These are phyloP conservation scores for Hygrophoropsis aurantiaca DNA, from an alignment of 768 basidiomycete species.

Conservation along the genomic window DNA sequence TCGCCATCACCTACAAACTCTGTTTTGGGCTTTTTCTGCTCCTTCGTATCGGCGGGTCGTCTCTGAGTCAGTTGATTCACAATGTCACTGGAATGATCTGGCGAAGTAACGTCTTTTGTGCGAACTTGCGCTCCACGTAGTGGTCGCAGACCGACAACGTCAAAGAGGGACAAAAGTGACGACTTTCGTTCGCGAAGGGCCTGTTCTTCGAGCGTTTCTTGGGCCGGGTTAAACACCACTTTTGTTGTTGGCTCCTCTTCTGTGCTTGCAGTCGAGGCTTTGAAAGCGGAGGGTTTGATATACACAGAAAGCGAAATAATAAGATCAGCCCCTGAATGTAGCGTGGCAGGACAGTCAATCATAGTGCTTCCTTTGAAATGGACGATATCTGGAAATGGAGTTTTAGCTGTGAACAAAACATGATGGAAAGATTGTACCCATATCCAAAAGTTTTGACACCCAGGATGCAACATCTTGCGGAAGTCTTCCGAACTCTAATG, in stretches of 20 bases:
- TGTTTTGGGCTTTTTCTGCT: constrained; percentile 45
- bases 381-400: constrained; percentile 47
- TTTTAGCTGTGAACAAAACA: neutral
- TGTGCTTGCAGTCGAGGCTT: constrained; percentile 36
- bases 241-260: constrained; percentile 26
- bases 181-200: constrained; percentile 77
- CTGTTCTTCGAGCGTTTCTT: constrained; percentile 79
- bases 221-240: constrained; percentile 67
- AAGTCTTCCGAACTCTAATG: constrained; percentile 75
- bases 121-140: constrained; percentile 41
- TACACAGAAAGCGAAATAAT: constrained; percentile 76
- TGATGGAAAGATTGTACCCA: constrained; percentile 42
- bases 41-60: constrained; percentile 22
- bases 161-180: constrained; percentile 72
- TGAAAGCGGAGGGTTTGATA: constrained; percentile 69
- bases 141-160: constrained; percentile 70
- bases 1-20: constrained; percentile 82
- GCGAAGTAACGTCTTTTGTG: constrained; percentile 27
- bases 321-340: constrained; percentile 75
- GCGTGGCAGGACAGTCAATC: constrained; percentile 71
- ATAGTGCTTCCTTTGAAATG: constrained; percentile 69
- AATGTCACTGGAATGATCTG: constrained; percentile 38
- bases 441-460: constrained; percentile 73
- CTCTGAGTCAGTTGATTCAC: constrained; percentile 40
- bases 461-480: constrained; percentile 69